Base-by-base conservation (phyloP, 371 early-diverging fungal genomes). In the Batkoa obscura region DNA sequence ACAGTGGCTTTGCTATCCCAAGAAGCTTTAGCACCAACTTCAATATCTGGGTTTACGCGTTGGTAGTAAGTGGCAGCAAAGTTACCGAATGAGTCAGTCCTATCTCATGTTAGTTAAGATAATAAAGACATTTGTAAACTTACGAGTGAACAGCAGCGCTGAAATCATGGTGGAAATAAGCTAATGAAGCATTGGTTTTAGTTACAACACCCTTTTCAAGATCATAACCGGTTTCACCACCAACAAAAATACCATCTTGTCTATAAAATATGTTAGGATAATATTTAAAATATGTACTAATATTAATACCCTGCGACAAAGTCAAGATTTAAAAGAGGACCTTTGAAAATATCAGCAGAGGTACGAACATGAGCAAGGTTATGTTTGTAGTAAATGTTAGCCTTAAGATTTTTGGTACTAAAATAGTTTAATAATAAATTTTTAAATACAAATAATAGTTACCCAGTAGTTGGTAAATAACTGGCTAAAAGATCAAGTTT, bases 11-110 rank as follows among this genome's bases (percentile, higher is more conserved):
- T 71, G 68, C 80, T 73, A 74, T 93, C 86, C 86, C 89, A 94
- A 62, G 82, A 69, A 58, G 94, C 92, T 68, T 85, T 84, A 64
- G 81, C 90, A 64, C 91, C 94, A 59, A 90, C 92, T 75, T 97
- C 94, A 58, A 90, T 74, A 55, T 83, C 83, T 59, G 75, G 62
- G 71, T 76, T 84, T 69, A 97, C 88, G 60, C 84, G 84, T 76
- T 97, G 98, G 83, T 83, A 92, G 88, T 90, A 92, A 33, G 92
- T 84, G 57, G 90, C 90, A 61, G 93, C 71, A 73, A 83, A 84
- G 62, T 72, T 62, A 69, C 69, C 71, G 68, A 87, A 74, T 8
- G 69, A 64, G 67, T 67, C 65, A 50, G 67, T 58, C 60, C 50
- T 47, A 50, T 39, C 42, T 43, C 8, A n/a, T 57, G 4, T 56